Base-by-base conservation (phyloP, 2,329 filamentous ascomycete species). In the Fusarium gaditjirri region DNA sequence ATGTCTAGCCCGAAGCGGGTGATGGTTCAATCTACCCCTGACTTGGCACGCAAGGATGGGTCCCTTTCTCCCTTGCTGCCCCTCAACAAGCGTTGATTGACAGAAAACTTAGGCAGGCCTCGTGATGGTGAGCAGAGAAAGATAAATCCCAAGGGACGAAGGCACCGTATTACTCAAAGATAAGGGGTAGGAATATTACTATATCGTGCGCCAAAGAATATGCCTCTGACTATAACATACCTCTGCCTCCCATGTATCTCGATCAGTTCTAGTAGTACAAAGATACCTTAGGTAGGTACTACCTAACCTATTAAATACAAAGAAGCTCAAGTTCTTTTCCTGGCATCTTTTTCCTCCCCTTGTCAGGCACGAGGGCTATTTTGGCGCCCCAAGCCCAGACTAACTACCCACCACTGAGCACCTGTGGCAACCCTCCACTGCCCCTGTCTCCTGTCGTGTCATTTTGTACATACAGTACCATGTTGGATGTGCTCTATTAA, bases 11-110 rank as follows among this genome's bases (percentile, higher is more conserved):
- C 31, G 46, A 63, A 74, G 61, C 59, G 64, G 65, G 49, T 44
- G 43, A 65, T 60, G 50, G 62, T 52, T 68, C 52, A 76, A 67
- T 70, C 59, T 72, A 69, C 74, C 74, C 74, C 72, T 76, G 74
- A 61, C 68, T 65, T 62, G 70, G 63, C 72, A 58, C 36, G 38
- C 63, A 63, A 59, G 68, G 62, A 55, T 68, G 58, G 27, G 33
- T 44, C 47, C 56, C 65, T 68, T 58, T 58, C 27, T 50, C 58
- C 41, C 49, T 59, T 43, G 46, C 50, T 64, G 54, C 52, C 55
- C 69, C 56, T 75, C 54, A 59, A 70, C 43, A 61, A 55, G 54
- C 53, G 31, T 58, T 58, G 50, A 56, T 36, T 36, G 41, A 65
- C 39, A 55, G 54, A 61, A 66, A 65, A 59, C 61, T 46, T 41